Conservation (phyloP, 2,329 filamentous ascomycete genomes). For the Ramichloridium luteum region DNA sequence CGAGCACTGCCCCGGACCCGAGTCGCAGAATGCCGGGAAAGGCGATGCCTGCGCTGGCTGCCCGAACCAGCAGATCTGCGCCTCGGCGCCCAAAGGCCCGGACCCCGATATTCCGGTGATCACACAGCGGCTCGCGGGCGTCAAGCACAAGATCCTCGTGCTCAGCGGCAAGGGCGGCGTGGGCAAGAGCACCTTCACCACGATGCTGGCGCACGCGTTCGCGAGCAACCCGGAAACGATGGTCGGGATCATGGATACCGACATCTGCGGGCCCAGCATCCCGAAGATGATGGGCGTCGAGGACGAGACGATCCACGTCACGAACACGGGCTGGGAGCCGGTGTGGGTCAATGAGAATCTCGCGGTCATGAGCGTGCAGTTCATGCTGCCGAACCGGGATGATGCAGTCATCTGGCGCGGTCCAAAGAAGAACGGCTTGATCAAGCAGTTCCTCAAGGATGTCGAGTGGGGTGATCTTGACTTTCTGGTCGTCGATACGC, state of each 20-base stretch:
- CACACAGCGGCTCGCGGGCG: slow-evolving; percentile 63
- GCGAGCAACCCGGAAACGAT: slow-evolving; percentile 64
- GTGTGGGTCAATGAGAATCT: slow-evolving; percentile 94
- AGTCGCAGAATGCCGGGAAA: slow-evolving; percentile 54
- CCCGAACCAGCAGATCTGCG: slow-evolving; percentile 91
- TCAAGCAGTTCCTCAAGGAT: slow-evolving; percentile 96
- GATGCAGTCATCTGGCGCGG: slow-evolving; percentile 96
- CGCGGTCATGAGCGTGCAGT: slow-evolving; percentile 94
- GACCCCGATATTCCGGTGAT: slow-evolving; percentile 90
- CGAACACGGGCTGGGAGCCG: slow-evolving; percentile 78
- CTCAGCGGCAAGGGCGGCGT: slow-evolving; percentile 93
- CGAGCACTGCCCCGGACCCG: slow-evolving; percentile 86
- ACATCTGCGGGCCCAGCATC: slow-evolving; percentile 91
- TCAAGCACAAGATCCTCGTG: slow-evolving; percentile 86
- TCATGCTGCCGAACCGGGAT: slow-evolving; percentile 88
- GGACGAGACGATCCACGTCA: slow-evolving; percentile 83
- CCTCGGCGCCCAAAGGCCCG: slow-evolving; percentile 83
- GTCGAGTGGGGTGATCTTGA: slow-evolving; percentile 96
- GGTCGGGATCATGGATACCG: slow-evolving; percentile 94
- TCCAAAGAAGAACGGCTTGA: slow-evolving; percentile 95
- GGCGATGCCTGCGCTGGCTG: slow-evolving; percentile 84
- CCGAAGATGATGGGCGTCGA: slow-evolving; percentile 99
- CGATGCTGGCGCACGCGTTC: slow-evolving; percentile 78
- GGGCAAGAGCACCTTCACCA: slow-evolving; percentile 89
- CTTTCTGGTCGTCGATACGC: slow-evolving; percentile 86